Conservation (phyloP, 176 grass and related monocot species). For the Urochloa ruziziensis region DNA sequence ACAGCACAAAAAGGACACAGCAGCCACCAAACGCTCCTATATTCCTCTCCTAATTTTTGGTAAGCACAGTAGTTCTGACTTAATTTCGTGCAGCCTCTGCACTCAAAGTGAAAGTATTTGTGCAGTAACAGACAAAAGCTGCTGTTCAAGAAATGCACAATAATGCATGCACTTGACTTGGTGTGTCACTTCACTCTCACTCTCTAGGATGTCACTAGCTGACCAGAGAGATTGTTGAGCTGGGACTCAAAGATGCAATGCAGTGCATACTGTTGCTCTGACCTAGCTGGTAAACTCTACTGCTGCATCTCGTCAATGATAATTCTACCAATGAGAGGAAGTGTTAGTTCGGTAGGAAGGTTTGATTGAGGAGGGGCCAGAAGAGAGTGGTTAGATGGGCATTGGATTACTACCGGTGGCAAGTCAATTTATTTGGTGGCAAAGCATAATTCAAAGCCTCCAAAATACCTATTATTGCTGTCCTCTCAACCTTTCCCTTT, state of each 20-base stretch:
- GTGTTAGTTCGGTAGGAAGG: constrained; percentile 23
- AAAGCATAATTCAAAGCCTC: constrained; percentile 27
- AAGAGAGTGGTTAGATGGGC: constrained; percentile 6
- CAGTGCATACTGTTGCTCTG: constrained; percentile 2
- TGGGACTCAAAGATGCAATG: constrained; percentile 35
- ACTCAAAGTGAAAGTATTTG: constrained; percentile 34
- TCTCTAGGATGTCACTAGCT: neutral
- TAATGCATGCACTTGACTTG: constrained; percentile 9
- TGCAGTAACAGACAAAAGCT: neutral
- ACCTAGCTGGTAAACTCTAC: constrained; percentile 27
- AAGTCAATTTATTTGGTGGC: constrained; percentile 52
- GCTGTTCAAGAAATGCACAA: constrained; percentile 2
- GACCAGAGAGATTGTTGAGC: constrained; percentile 24
- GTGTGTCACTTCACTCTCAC: constrained; percentile 1
- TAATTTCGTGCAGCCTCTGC: neutral
- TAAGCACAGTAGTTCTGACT: neutral
- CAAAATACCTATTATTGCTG: constrained; percentile 20
- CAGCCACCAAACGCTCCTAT: constrained; percentile 18
- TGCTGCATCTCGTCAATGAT: neutral
- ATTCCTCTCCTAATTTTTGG: neutral
- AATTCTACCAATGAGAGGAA: neutral
- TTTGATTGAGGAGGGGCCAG: constrained; percentile 20
- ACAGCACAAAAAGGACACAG: neutral
- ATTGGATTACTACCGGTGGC: constrained; percentile 34
- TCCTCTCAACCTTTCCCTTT: neutral